A percentile compares a stretch with the other conserved stretches of the same genome.
Evolutionary conservation across 306 rosid species (phyloP).

Genomic region (Vigna radiata): DNA sequence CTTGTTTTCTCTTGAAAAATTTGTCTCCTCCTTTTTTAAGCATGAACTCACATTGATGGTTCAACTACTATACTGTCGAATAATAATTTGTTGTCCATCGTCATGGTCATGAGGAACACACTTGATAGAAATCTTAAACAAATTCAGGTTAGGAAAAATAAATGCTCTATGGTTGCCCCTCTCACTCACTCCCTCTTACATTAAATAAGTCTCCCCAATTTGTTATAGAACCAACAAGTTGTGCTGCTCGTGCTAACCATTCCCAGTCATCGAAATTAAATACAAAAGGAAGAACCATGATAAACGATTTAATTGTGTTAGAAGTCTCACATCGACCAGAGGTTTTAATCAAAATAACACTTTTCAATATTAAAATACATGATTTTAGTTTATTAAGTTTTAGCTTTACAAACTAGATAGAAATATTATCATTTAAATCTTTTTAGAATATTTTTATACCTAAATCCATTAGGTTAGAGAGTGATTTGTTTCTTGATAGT

Average conservation of each 20-base stretch:
- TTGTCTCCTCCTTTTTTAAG: slow-evolving; percentile 10
- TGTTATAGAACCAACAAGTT: slow-evolving; percentile 49
- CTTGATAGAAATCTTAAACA: slow-evolving; percentile 47
- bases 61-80: slow-evolving; percentile 63
- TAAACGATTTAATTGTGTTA: too few species aligned
- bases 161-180: slow-evolving; percentile 51
- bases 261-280: slow-evolving; percentile 39
- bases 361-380: too few species aligned
- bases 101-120: slow-evolving; percentile 46
- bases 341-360: too few species aligned
- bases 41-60: slow-evolving; percentile 53
- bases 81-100: slow-evolving; percentile 49
- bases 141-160: slow-evolving; percentile 50
- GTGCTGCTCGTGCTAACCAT: slow-evolving; percentile 46
- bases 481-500: too few species aligned
- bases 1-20: slow-evolving; percentile 7
- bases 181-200: slow-evolving; percentile 33
- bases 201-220: slow-evolving; percentile 46
- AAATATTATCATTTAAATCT: too few species aligned
- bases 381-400: too few species aligned
- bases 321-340: too few species aligned
- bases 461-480: too few species aligned
- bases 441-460: too few species aligned
- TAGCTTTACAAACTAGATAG: too few species aligned
- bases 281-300: slow-evolving; percentile 11